Conservation (phyloP, 179 eudicot species). For the Beta macrorhiza region DNA sequence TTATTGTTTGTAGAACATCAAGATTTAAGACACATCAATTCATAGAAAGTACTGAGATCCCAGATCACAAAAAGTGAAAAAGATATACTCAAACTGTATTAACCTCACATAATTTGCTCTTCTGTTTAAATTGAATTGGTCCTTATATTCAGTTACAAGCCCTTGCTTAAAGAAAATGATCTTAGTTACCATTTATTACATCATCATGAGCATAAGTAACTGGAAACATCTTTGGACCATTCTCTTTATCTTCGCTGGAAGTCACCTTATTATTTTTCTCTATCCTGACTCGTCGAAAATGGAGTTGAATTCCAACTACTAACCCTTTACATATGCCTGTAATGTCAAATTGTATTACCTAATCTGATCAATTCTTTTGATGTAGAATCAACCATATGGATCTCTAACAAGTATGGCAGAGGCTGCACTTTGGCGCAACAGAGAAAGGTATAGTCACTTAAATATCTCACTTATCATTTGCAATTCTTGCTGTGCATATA, state of each 20-base stretch:
- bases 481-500: background rate
- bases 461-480: background rate
- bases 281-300: background rate
- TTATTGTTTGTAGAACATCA: slow-evolving; percentile 5
- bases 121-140: background rate
- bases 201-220: background rate
- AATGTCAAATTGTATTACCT: background rate
- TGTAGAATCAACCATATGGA: slow-evolving; percentile 16
- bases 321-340: background rate
- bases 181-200: background rate
- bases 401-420: slow-evolving; percentile 2
- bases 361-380: background rate
- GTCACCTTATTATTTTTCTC: background rate
- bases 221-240: background rate
- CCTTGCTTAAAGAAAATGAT: background rate
- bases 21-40: background rate
- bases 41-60: background rate
- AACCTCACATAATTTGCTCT: background rate
- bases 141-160: background rate
- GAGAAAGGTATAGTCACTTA: slow-evolving; percentile 8
- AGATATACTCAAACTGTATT: slow-evolving; percentile 9
- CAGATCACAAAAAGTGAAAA: background rate
- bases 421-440: background rate
- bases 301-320: background rate
- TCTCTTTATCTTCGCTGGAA: background rate